Evolutionary conservation across 495 filamentous ascomycete species (phyloP).

Genomic region (Oidiodendron maius): DNA sequence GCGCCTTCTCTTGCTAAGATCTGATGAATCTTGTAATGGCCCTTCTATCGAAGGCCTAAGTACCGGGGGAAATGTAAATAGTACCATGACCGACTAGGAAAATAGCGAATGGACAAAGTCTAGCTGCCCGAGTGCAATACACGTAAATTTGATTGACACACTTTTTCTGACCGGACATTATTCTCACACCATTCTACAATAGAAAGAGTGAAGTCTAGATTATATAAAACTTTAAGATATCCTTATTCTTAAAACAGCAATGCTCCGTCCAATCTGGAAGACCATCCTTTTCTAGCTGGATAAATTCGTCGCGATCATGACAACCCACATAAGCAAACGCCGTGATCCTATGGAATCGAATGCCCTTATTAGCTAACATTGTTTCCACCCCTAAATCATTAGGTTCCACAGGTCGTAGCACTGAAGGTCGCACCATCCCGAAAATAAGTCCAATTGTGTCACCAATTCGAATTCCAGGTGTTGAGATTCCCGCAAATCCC

Average conservation of each 20-base stretch:
- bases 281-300: not conserved
- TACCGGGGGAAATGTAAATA: not conserved
- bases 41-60: not conserved
- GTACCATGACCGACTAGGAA: not conserved
- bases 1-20: not conserved
- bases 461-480: not conserved
- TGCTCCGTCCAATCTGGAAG: not conserved
- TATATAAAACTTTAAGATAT: not conserved
- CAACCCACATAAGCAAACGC: not conserved
- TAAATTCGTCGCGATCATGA: not conserved
- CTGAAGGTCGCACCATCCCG: not conserved
- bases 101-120: not conserved
- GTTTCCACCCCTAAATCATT: not conserved
- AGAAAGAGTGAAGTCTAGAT: not conserved
- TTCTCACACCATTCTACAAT: not conserved
- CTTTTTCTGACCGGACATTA: no score
- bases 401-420: not conserved
- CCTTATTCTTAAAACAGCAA: not conserved
- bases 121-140: not conserved
- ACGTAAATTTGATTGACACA: not conserved
- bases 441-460: not conserved
- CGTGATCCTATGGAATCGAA: not conserved
- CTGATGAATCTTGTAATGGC: not conserved
- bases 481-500: not conserved
- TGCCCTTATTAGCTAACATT: not conserved